phyloP scores from a whole-genome alignment of 2,329 filamentous ascomycete genomes.

The Fusarium sp. region DNA sequence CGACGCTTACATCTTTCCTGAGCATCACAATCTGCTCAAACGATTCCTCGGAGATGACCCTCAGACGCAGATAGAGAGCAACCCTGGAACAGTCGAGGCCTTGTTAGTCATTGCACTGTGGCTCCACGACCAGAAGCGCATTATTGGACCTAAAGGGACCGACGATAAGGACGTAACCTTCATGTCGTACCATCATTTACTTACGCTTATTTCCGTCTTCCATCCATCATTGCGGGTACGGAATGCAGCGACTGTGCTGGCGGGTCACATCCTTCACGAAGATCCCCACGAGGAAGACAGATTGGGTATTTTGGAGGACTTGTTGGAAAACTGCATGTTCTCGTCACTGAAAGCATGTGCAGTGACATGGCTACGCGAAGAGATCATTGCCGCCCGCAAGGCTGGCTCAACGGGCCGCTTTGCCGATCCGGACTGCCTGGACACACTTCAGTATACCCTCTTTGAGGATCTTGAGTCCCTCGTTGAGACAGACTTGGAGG shows the following conservation, averaged over 20 bases:
- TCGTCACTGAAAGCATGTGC: constrained; percentile 69
- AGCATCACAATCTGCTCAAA: constrained; percentile 64
- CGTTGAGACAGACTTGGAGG: constrained; percentile 51
- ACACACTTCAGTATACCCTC: constrained; percentile 67
- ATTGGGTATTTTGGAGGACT: constrained; percentile 69
- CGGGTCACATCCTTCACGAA: constrained; percentile 64
- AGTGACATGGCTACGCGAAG: constrained; percentile 70
- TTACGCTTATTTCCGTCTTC: constrained; percentile 66
- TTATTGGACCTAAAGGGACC: constrained; percentile 45
- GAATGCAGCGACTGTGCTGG: constrained; percentile 63
- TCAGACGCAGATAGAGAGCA: constrained; percentile 57
- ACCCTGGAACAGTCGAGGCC: constrained; percentile 66
- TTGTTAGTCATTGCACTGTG: constrained; percentile 68
- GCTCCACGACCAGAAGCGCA: constrained; percentile 61
- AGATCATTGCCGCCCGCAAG: constrained; percentile 60
- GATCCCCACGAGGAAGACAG: constrained; percentile 68
- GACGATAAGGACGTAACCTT: constrained; percentile 55
- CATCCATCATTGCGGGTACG: constrained; percentile 63
- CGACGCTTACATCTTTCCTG: constrained; percentile 66
- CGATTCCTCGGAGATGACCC: constrained; percentile 63
- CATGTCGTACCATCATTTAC: constrained; percentile 68
- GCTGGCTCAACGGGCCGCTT: constrained; percentile 53
- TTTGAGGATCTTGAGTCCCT: constrained; percentile 66
- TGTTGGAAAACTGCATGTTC: constrained; percentile 72
- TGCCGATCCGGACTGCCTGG: constrained; percentile 62